A percentile compares a stretch with the other conserved stretches of the same genome.
These are phyloP conservation scores for Oryza longistaminata DNA, from an alignment of 176 grass and related monocot species.

Conservation along the genomic window DNA sequence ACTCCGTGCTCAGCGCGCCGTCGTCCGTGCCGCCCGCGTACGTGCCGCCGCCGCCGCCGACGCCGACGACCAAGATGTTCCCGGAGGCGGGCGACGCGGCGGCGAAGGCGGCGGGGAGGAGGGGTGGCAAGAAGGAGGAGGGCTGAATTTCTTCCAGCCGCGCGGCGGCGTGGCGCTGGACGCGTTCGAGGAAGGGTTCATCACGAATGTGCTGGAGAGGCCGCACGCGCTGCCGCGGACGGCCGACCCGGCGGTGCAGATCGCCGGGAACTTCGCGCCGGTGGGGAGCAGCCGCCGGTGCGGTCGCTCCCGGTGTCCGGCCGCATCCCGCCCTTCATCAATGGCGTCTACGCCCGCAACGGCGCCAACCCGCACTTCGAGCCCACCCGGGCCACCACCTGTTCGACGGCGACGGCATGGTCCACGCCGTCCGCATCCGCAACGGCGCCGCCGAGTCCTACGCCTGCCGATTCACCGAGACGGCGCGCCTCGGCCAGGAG, in stretches of 20 bases:
- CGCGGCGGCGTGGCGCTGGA: conserved; percentile 57
- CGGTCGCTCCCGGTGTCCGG: conserved; percentile 43
- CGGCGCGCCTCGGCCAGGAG: conserved; percentile 59
- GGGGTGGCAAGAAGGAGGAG: not conserved
- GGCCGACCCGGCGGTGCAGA: conserved; percentile 71
- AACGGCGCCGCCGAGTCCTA: conserved; percentile 68
- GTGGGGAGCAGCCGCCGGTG: conserved; percentile 55
- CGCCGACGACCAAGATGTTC: not conserved
- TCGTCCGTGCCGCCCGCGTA: not conserved
- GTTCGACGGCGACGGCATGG: conserved; percentile 96
- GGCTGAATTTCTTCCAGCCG: conserved; percentile 52
- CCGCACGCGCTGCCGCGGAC: conserved; percentile 50
- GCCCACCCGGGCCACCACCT: conserved; percentile 68
- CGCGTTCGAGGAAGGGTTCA: conserved; percentile 52
- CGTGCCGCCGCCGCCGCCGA: not conserved
- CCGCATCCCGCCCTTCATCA: conserved; percentile 67
- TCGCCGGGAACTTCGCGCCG: conserved; percentile 74
- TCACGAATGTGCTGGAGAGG: conserved; percentile 57
- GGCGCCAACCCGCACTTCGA: conserved; percentile 79
- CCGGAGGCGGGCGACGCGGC: not conserved
- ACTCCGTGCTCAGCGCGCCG: not conserved
- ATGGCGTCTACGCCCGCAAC: conserved; percentile 80
- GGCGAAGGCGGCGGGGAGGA: not conserved
- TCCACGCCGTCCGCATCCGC: conserved; percentile 64
- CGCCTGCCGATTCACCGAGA: conserved; percentile 84